A percentile compares a stretch with the other conserved stretches of the same genome.
Evolutionary conservation across 73 alveolate genomes (phyloP).

Genomic region (Paramecium octaurelia): DNA sequence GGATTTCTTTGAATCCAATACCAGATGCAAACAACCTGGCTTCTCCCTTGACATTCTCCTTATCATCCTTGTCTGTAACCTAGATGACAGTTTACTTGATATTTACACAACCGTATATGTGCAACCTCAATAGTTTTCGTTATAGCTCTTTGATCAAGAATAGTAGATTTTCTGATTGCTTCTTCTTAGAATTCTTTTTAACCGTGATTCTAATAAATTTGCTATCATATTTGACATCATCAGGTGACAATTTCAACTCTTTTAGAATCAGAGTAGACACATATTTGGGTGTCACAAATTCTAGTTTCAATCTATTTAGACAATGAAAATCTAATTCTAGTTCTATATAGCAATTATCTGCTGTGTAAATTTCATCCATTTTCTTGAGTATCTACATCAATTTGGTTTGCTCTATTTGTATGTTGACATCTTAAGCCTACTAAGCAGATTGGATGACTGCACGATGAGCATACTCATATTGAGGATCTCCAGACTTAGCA

Average conservation of each 20-base stretch:
- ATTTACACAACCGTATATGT: not conserved
- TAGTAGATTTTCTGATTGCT: not conserved
- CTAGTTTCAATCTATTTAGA: not conserved
- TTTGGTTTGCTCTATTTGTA: not conserved
- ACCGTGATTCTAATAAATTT: constrained; percentile 55
- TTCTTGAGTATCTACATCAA: not conserved
- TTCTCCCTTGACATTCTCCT: not conserved
- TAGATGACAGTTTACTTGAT: not conserved
- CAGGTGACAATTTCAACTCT: not conserved
- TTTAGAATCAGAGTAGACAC: not conserved
- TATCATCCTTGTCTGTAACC: not conserved
- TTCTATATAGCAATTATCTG: not conserved
- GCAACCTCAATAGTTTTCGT: not conserved
- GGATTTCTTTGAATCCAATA: constrained; percentile 3
- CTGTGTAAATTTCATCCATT: constrained; percentile 2
- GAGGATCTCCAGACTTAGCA: not conserved
- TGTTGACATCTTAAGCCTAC: not conserved
- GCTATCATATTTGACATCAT: not conserved
- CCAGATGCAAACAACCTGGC: constrained; percentile 37
- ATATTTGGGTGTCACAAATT: not conserved
- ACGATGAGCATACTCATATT: not conserved
- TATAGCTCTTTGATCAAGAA: not conserved
- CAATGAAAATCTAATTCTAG: not conserved
- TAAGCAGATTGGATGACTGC: not conserved
- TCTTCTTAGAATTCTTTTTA: not conserved